These are phyloP conservation scores for Eimeria tenella DNA, from an alignment of 169 alveolate genomes.

Conservation along the genomic window DNA sequence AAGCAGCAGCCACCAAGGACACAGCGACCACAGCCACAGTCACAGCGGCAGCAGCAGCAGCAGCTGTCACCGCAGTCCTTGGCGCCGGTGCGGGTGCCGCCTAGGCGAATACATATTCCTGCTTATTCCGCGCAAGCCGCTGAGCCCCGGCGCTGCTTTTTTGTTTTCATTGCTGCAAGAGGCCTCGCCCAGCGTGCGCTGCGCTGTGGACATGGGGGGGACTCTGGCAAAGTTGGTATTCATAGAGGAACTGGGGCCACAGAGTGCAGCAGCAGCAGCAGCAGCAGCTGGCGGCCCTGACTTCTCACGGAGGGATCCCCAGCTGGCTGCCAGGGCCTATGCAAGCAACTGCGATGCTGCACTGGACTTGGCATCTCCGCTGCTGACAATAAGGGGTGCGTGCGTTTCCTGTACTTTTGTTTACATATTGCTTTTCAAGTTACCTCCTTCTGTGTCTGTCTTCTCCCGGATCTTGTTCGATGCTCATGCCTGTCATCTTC, in stretches of 20 bases:
- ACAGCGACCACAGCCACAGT: conserved; percentile 4
- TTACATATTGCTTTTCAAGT: not conserved
- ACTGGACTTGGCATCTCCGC: conserved; percentile 56
- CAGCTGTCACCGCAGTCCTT: not conserved
- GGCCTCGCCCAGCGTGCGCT: conserved; percentile 63
- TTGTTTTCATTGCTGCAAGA: conserved; percentile 47
- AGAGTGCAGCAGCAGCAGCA: conserved; percentile 55
- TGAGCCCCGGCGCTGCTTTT: conserved; percentile 46
- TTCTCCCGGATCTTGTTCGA: not conserved
- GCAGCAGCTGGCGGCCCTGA: conserved; percentile 31
- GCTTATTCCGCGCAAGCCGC: conserved; percentile 50
- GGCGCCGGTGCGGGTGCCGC: conserved; percentile 25
- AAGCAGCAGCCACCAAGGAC: not conserved
- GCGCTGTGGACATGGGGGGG: conserved; percentile 79
- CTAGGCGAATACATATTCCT: conserved; percentile 35
- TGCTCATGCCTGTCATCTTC: not conserved
- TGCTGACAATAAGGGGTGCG: conserved; percentile 37
- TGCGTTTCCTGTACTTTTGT: not conserved
- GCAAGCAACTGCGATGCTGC: conserved; percentile 66
- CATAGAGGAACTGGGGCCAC: conserved; percentile 47
- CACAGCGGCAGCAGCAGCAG: conserved; percentile 52
- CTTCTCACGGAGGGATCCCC: conserved; percentile 52
- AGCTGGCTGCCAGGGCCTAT: conserved; percentile 55
- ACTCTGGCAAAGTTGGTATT: conserved; percentile 73
- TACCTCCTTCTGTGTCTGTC: not conserved